Conservation (phyloP, 768 basidiomycete genomes). For the Naganishia vishniacii region DNA sequence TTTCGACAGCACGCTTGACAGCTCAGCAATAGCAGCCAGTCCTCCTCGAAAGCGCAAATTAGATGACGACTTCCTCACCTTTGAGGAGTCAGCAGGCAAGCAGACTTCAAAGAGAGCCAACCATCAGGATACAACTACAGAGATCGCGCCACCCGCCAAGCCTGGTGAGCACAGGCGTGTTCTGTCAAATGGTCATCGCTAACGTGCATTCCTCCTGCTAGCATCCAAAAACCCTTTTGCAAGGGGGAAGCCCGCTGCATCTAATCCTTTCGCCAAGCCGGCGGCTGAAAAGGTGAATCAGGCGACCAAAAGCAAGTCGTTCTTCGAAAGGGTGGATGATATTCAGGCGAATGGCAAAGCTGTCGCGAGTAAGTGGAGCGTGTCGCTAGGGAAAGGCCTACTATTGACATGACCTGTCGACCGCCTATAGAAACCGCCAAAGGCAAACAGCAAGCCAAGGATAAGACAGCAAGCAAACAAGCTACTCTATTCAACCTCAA, state of each 20-base stretch:
- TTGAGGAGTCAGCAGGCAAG: slow-evolving; percentile 6
- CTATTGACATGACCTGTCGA: too few relatives aligned
- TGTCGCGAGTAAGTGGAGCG: slow-evolving; percentile 1
- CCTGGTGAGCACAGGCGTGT: not conserved
- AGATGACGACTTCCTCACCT: slow-evolving; percentile 2
- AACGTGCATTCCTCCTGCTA: not conserved
- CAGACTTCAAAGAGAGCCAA: not conserved
- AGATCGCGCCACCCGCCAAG: not conserved
- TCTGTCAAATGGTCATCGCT: not conserved
- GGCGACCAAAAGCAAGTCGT: slow-evolving; percentile 41
- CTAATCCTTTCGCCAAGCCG: slow-evolving; percentile 46
- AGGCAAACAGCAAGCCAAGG: slow-evolving; percentile 6
- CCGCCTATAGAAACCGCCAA: not conserved
- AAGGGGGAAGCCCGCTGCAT: slow-evolving; percentile 33
- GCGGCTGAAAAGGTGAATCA: slow-evolving; percentile 33
- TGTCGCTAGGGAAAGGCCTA: too few relatives aligned
- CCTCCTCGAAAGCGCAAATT: slow-evolving; percentile 3
- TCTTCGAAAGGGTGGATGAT: slow-evolving; percentile 47
- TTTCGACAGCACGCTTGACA: slow-evolving; percentile 10
- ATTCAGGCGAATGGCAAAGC: slow-evolving; percentile 32
- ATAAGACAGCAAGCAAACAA: slow-evolving; percentile 13
- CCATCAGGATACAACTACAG: not conserved
- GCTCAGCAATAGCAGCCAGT: not conserved
- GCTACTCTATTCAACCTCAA: slow-evolving; percentile 9
- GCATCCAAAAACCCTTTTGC: slow-evolving; percentile 47